Conservation (phyloP, 257 asterid genomes). For the Coffea eugenioides region DNA sequence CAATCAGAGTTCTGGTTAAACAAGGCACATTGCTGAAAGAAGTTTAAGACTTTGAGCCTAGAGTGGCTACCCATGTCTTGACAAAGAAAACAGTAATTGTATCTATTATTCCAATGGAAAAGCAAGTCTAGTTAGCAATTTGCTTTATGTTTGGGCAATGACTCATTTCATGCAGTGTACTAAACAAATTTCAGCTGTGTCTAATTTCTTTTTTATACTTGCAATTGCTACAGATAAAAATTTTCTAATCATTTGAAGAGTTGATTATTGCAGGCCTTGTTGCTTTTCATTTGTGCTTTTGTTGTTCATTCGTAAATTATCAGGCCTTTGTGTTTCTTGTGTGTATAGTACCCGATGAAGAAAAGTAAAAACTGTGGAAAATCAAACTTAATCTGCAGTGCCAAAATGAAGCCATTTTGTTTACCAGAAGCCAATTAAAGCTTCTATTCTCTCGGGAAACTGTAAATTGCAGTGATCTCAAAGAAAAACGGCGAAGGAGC, state of each 20-base stretch:
- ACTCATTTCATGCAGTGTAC: neutral
- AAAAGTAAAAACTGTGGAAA: neutral
- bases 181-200: neutral
- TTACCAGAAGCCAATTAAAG: neutral
- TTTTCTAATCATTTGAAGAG: neutral
- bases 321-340: neutral
- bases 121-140: no score
- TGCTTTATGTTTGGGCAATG: no score
- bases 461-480: neutral
- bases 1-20: neutral
- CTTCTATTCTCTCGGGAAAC: neutral
- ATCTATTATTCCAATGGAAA: no score
- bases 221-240: neutral
- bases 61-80: no score
- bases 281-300: neutral
- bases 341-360: neutral
- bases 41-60: no score
- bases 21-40: neutral
- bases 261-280: neutral
- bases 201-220: neutral
- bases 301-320: neutral
- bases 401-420: neutral
- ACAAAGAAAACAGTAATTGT: no score
- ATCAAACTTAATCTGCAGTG: neutral
- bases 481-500: no score